Percentiles rank a stretch among this genome's conserved stretches.
These are phyloP conservation scores for Populus alba DNA, from an alignment of 345 rosid genomes.

Conservation along the genomic window DNA sequence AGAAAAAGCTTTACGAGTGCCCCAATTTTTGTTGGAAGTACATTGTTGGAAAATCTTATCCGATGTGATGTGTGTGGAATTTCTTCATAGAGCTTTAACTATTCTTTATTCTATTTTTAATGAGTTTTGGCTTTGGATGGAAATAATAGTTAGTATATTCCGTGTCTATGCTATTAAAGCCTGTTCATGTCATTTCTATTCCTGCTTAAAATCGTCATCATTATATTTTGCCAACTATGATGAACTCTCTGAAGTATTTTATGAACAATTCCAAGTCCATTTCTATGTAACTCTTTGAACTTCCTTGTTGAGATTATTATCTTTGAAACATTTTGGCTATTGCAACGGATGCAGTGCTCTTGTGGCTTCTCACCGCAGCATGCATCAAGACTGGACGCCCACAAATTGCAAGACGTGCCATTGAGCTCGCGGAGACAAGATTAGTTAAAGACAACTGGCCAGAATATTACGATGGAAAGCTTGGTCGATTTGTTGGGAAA, in stretches of 20 bases:
- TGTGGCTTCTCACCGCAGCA: slow-evolving; percentile 92
- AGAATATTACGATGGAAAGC: slow-evolving; percentile 90
- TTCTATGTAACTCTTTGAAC: too few species aligned
- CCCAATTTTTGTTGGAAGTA: background rate
- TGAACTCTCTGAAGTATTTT: background rate
- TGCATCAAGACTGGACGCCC: slow-evolving; percentile 93
- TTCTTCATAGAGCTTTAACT: background rate
- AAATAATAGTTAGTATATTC: background rate
- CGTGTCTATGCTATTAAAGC: background rate
- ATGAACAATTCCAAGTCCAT: too few species aligned
- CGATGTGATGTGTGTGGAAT: too few species aligned
- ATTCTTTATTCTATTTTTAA: background rate
- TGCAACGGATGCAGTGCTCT: slow-evolving; percentile 52
- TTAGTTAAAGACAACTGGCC: slow-evolving; percentile 81
- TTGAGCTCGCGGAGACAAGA: slow-evolving; percentile 74
- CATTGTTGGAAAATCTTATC: background rate
- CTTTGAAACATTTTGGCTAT: slow-evolving; percentile 3
- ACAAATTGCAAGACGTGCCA: slow-evolving; percentile 81
- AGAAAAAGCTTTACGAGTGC: background rate
- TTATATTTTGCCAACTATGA: background rate
- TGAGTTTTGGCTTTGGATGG: background rate
- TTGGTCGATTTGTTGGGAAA: slow-evolving; percentile 85
- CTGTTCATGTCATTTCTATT: background rate
- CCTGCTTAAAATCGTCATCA: background rate
- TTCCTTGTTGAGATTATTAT: slow-evolving; percentile 1